Conservation (phyloP, 2,329 filamentous ascomycete genomes). For the Exophiala sideris region DNA sequence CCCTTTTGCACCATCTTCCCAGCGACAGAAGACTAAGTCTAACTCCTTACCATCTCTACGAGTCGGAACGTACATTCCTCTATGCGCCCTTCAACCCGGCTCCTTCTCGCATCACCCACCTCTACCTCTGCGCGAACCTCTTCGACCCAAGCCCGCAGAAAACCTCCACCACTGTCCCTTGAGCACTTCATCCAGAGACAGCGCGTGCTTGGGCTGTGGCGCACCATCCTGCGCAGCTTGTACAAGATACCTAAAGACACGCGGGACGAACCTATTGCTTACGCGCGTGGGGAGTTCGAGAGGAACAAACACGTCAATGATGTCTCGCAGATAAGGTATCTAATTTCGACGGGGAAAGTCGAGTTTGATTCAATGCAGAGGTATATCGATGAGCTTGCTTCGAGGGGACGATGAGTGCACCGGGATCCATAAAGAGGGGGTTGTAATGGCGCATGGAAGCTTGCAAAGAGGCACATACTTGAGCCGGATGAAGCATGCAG, state of each 20-base stretch:
- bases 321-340: conserved; percentile 43
- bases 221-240: conserved; percentile 41
- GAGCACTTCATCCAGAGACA: conserved; percentile 42
- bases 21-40: too few relatives aligned
- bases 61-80: not conserved
- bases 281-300: conserved; percentile 45
- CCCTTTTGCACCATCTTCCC: too few relatives aligned
- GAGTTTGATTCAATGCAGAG: conserved; percentile 47
- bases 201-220: conserved; percentile 42
- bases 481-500: not conserved
- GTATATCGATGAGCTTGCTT: conserved; percentile 45
- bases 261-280: conserved; percentile 40
- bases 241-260: conserved; percentile 39
- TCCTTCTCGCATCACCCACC: not conserved
- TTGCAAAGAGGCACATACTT: not conserved
- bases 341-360: conserved; percentile 46
- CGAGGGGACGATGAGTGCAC: conserved; percentile 10
- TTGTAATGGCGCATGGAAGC: not conserved
- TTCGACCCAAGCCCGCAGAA: not conserved
- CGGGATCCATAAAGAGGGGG: not conserved
- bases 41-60: too few relatives aligned
- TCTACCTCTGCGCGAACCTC: not conserved
- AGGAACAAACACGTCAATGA: conserved; percentile 43
- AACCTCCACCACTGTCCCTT: conserved; percentile 21
- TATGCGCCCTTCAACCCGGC: conserved; percentile 1